Conservation (phyloP, 768 basidiomycete species). For the Tricholoma saponaceum region DNA sequence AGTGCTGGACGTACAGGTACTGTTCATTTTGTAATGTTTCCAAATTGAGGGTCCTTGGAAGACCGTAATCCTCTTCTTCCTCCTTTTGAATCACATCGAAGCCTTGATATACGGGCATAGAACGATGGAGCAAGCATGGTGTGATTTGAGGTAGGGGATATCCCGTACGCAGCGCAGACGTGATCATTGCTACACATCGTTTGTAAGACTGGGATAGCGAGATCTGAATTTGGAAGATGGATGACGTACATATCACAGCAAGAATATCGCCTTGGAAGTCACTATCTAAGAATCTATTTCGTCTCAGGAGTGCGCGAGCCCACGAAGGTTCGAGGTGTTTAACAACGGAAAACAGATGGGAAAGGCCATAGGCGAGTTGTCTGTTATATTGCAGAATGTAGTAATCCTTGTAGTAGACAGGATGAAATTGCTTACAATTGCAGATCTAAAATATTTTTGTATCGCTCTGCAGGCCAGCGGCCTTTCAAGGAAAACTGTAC, state of each 20-base stretch:
- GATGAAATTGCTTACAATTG: constrained; percentile 44
- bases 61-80: constrained; percentile 69
- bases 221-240: neutral
- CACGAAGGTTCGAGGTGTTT: constrained; percentile 73
- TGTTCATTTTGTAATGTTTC: constrained; percentile 75
- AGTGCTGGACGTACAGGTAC: constrained; percentile 54
- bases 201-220: neutral
- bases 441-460: constrained; percentile 62
- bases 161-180: constrained; percentile 70
- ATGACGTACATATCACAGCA: constrained; percentile 68
- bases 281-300: constrained; percentile 72
- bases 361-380: constrained; percentile 64
- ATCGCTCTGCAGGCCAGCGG: constrained; percentile 76
- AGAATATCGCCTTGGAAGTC: constrained; percentile 84
- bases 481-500: constrained; percentile 70
- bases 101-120: constrained; percentile 47
- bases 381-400: constrained; percentile 26
- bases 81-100: constrained; percentile 67
- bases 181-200: constrained; percentile 57
- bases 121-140: constrained; percentile 58
- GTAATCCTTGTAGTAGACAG: constrained; percentile 11
- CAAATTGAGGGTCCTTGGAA: constrained; percentile 65
- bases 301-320: constrained; percentile 69
- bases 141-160: constrained; percentile 82
- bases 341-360: constrained; percentile 70